Percentiles rank a stretch among this genome's conserved stretches.
These are phyloP conservation scores for Mucor racemosus DNA, from an alignment of 371 early-diverging fungal genomes.

Conservation along the genomic window DNA sequence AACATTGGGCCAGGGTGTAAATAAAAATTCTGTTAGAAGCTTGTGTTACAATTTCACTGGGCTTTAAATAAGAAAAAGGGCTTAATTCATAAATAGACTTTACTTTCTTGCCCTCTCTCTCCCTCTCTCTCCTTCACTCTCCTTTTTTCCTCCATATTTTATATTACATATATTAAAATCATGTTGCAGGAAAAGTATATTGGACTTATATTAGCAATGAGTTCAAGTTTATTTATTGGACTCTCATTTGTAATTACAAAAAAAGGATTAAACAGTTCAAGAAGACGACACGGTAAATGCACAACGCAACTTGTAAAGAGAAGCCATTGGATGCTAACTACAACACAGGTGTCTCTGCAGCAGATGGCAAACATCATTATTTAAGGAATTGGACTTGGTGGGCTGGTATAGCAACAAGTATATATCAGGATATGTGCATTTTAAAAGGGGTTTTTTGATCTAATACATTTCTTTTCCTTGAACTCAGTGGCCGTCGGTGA, in stretches of 20 bases:
- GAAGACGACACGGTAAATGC: conserved; percentile 45
- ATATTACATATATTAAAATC: conserved; percentile 9
- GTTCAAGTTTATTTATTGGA: conserved; percentile 83
- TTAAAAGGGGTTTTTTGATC: background rate
- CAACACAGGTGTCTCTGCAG: conserved; percentile 66
- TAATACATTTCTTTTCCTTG: background rate
- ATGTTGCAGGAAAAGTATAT: conserved; percentile 78
- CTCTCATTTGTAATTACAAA: conserved; percentile 86
- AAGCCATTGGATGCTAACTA: conserved; percentile 22
- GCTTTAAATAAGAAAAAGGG: no score
- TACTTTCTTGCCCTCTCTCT: background rate
- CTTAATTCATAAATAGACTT: background rate
- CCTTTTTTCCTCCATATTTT: conserved; percentile 5
- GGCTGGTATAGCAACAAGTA: conserved; percentile 87
- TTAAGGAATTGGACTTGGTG: conserved; percentile 76
- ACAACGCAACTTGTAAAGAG: no score
- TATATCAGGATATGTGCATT: conserved; percentile 3
- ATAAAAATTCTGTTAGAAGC: no score
- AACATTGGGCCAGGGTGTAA: no score
- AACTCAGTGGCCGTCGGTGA: conserved; percentile 89
- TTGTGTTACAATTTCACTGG: no score
- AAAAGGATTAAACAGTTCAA: conserved; percentile 77
- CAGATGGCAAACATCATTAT: conserved; percentile 50
- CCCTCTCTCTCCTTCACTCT: background rate
- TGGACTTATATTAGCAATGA: conserved; percentile 82